A percentile compares a stretch with the other conserved stretches of the same genome.
phyloP scores from a whole-genome alignment of 2,329 filamentous ascomycete species.

The Hypoxylon sp. region DNA sequence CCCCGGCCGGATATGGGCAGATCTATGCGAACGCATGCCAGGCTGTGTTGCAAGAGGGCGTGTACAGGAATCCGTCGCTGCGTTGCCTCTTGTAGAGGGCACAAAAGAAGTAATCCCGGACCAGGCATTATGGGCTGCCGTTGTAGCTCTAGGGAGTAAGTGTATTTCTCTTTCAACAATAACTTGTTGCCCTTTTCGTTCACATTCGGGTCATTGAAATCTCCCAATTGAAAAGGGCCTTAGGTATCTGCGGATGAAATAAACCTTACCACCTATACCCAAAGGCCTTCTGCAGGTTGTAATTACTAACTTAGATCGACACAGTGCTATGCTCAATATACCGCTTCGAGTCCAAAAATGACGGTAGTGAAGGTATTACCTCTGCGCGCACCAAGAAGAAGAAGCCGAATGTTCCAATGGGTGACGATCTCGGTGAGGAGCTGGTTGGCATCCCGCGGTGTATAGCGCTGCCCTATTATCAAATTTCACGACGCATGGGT shows the following conservation, averaged over 20 bases:
- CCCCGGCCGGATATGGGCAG: slow-evolving; percentile 68
- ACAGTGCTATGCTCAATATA: slow-evolving; percentile 67
- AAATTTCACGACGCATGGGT: slow-evolving; percentile 67
- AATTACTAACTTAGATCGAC: slow-evolving; percentile 17
- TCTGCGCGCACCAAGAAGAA: slow-evolving; percentile 53
- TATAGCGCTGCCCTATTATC: slow-evolving; percentile 66
- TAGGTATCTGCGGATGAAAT: background rate
- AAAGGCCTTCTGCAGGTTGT: background rate
- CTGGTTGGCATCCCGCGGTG: slow-evolving; percentile 64
- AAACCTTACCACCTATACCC: background rate
- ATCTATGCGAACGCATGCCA: slow-evolving; percentile 68
- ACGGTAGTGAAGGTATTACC: slow-evolving; percentile 66
- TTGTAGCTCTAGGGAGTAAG: slow-evolving; percentile 64
- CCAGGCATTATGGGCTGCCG: slow-evolving; percentile 66
- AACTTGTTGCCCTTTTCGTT: background rate
- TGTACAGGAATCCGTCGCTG: slow-evolving; percentile 65
- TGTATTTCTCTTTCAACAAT: background rate
- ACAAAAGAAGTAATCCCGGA: slow-evolving; percentile 66
- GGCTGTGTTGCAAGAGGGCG: slow-evolving; percentile 66
- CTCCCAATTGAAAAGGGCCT: no score
- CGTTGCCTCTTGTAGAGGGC: slow-evolving; percentile 65
- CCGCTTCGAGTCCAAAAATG: slow-evolving; percentile 66
- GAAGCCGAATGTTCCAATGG: slow-evolving; percentile 60
- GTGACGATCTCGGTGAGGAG: slow-evolving; percentile 67
- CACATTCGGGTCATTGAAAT: background rate